phyloP scores from a whole-genome alignment of 345 rosid species.

The Zanthoxylum bungeanum region DNA sequence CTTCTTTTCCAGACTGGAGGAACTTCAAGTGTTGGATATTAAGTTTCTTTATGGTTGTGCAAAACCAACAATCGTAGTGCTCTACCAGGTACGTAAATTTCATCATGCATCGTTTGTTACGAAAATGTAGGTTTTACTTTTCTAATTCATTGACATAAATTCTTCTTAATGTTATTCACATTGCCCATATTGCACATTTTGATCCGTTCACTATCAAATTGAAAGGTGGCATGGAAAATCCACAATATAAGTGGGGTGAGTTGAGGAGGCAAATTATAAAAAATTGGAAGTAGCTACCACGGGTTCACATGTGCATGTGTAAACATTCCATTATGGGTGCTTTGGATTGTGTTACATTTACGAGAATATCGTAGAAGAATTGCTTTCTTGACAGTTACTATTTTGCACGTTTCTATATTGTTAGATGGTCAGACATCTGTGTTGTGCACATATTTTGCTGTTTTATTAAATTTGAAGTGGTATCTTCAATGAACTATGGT shows the following conservation, averaged over 20 bases:
- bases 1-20: slow-evolving; percentile 60
- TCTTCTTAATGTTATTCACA: neutral
- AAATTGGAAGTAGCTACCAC: neutral
- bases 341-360: neutral
- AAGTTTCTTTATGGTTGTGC: slow-evolving; percentile 88
- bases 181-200: neutral
- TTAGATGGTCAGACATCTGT: neutral
- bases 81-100: slow-evolving; percentile 61
- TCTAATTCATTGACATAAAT: neutral
- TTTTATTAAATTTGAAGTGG: neutral
- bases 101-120: slow-evolving; percentile 5
- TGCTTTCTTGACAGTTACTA: neutral
- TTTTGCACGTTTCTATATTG: neutral
- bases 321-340: neutral
- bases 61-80: slow-evolving; percentile 90
- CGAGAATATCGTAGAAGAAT: neutral
- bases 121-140: neutral
- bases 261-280: neutral
- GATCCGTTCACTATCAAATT: neutral
- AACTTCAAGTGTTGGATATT: slow-evolving; percentile 94
- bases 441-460: neutral
- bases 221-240: neutral
- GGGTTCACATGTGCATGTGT: neutral
- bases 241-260: neutral
- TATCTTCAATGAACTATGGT: neutral